Evolutionary conservation across 305 asterid species (phyloP).

Genomic region (Petunia hybrid): DNA sequence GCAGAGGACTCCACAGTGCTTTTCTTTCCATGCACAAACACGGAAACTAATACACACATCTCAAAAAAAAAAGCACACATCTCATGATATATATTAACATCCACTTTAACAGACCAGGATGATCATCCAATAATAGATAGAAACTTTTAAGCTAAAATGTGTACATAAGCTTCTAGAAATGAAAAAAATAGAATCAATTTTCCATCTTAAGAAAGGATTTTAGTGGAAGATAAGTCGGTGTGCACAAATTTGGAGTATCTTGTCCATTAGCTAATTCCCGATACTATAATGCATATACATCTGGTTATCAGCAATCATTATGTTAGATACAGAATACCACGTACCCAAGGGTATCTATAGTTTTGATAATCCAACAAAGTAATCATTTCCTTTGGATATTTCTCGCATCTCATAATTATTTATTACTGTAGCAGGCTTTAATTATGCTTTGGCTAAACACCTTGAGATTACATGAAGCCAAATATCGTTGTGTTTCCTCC

Average conservation of each 20-base stretch:
- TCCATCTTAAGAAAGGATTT: not conserved
- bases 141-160: not conserved
- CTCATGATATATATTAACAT: slow-evolving; percentile 11
- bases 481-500: slow-evolving; percentile 3
- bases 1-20: slow-evolving; percentile 22
- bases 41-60: not conserved
- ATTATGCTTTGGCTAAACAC: slow-evolving; percentile 28
- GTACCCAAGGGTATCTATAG: not conserved
- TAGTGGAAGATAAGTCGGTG: not conserved
- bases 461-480: not conserved
- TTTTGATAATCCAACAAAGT: slow-evolving; percentile 19
- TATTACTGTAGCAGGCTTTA: not conserved
- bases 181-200: not conserved
- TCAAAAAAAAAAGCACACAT: not conserved
- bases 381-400: not conserved
- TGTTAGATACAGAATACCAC: not conserved
- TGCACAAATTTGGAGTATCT: slow-evolving; percentile 2
- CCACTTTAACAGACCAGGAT: slow-evolving; percentile 10
- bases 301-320: slow-evolving; percentile 12
- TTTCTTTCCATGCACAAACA: slow-evolving; percentile 18
- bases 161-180: slow-evolving; percentile 1
- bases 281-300: slow-evolving; percentile 6
- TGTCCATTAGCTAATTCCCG: not conserved
- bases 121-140: slow-evolving; percentile 4
- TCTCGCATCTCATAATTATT: slow-evolving; percentile 16